Evolutionary conservation across 768 basidiomycete species (phyloP).

Genomic region (Agrocybe praecox): DNA sequence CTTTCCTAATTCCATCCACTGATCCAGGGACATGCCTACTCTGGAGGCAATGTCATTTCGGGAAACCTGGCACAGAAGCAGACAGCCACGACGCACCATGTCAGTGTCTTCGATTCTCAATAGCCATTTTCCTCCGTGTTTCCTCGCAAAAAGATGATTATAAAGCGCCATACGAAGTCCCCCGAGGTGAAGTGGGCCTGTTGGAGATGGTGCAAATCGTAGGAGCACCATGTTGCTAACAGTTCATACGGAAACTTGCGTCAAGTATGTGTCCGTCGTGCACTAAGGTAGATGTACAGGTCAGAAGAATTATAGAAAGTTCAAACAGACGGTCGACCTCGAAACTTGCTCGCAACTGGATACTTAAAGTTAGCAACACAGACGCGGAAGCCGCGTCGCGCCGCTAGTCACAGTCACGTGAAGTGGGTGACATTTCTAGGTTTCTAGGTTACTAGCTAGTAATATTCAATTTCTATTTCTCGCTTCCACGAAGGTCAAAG

Average conservation of each 20-base stretch:
- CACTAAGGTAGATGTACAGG: not conserved
- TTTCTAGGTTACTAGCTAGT: no score
- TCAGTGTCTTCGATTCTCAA: constrained; percentile 96
- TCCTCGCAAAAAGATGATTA: constrained; percentile 85
- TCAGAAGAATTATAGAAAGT: not conserved
- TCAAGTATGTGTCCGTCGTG: no score
- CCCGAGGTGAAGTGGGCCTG: constrained; percentile 91
- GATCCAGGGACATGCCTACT: constrained; percentile 80
- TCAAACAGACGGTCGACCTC: no score
- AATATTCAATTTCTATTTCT: no score
- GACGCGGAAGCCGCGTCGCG: not conserved
- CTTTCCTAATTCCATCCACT: constrained; percentile 75
- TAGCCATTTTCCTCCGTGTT: constrained; percentile 86
- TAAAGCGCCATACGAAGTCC: constrained; percentile 94
- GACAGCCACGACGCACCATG: constrained; percentile 51
- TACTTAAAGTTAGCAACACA: no score
- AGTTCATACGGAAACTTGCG: not conserved
- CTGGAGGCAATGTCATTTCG: constrained; percentile 39
- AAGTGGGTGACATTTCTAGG: no score
- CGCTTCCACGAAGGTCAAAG: no score
- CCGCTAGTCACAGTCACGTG: no score
- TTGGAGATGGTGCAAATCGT: constrained; percentile 97
- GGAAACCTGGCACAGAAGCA: not conserved
- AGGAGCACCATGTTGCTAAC: constrained; percentile 58
- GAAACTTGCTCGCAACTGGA: no score